Evolutionary conservation across 2,329 filamentous ascomycete species (phyloP).

Genomic region (Trichoderma asperellum): DNA sequence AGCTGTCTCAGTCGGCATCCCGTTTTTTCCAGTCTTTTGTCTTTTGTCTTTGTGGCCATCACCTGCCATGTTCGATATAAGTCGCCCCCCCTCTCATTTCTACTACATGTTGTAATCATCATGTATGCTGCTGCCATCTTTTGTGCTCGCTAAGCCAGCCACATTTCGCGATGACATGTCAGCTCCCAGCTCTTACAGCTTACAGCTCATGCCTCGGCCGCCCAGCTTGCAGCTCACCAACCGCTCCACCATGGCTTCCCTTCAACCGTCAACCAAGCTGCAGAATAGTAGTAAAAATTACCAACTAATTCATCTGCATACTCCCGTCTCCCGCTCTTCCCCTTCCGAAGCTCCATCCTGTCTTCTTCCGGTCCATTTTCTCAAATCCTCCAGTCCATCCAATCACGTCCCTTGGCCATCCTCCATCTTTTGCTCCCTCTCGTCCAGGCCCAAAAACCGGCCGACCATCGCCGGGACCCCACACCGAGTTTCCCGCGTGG

Average conservation of each 20-base stretch:
- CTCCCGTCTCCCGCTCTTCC: not conserved
- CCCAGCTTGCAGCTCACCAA: not conserved
- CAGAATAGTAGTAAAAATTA: not conserved
- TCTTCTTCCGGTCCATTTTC: conserved; percentile 21
- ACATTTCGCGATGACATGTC: not conserved
- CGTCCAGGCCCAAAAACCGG: not conserved
- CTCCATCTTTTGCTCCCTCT: not conserved
- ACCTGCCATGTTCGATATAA: conserved; percentile 4
- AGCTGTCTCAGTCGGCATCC: conserved; percentile 1
- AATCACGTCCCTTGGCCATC: conserved; percentile 13
- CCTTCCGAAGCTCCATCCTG: not conserved
- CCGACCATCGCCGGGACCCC: conserved; percentile 11
- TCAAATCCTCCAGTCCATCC: not conserved
- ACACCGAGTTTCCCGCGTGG: conserved; percentile 24
- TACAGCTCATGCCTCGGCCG: not conserved
- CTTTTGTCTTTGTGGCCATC: not conserved
- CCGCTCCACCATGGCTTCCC: not conserved
- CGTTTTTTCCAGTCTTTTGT: not conserved
- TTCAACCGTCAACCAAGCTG: not conserved
- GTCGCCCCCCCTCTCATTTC: not conserved
- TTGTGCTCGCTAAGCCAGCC: not conserved
- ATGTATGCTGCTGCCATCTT: not conserved
- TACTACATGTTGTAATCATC: not conserved
- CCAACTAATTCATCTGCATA: not conserved
- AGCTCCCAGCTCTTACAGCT: not conserved